phyloP scores from a whole-genome alignment of 495 filamentous ascomycete genomes.

The Cercophora samala region DNA sequence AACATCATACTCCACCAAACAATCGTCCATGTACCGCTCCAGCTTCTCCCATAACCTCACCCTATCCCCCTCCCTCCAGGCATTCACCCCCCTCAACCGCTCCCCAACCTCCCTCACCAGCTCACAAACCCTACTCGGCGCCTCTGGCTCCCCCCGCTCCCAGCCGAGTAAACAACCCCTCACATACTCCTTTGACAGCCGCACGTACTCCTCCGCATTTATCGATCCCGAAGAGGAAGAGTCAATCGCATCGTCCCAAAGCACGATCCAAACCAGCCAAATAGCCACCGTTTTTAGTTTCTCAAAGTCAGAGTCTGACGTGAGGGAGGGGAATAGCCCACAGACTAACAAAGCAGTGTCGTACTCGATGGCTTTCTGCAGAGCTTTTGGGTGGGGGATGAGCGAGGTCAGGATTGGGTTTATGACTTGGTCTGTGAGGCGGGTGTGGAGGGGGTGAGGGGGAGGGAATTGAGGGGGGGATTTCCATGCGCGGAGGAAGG shows the following conservation, averaged over 20 bases:
- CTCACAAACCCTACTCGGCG: conserved; percentile 17
- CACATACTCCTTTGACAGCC: not conserved
- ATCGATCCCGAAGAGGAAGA: not conserved
- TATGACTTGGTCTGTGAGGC: not conserved
- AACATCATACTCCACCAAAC: conserved; percentile 18
- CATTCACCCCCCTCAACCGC: not conserved
- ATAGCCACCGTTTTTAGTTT: not conserved
- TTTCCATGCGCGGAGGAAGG: not conserved
- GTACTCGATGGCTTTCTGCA: not conserved
- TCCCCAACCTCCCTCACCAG: not conserved
- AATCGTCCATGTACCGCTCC: not conserved
- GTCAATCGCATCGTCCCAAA: not conserved
- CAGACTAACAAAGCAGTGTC: not conserved
- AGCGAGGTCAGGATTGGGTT: not conserved
- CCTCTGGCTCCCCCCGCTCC: not conserved
- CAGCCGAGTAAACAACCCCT: not conserved
- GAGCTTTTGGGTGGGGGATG: not conserved
- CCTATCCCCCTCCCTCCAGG: not conserved
- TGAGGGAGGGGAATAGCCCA: not conserved
- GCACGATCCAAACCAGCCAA: not conserved
- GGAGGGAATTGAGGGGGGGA: not conserved
- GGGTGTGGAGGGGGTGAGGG: not conserved
- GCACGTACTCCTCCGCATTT: not conserved
- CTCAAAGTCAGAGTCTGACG: not conserved
- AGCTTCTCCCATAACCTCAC: not conserved